Conservation (phyloP, 2,329 filamentous ascomycete genomes). For the Aspergillus vadensis region DNA sequence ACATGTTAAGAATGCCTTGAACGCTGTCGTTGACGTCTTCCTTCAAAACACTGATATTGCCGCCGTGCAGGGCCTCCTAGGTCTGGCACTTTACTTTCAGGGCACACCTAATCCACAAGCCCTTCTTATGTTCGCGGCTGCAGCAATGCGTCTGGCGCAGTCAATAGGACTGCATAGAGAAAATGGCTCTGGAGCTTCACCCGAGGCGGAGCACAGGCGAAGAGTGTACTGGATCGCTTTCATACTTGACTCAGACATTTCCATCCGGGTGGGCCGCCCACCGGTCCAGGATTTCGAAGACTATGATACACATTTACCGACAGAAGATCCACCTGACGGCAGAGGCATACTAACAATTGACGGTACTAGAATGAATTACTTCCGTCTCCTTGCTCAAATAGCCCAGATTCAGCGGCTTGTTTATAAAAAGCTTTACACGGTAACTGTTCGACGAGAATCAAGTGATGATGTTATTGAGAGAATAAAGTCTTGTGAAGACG, state of each 20-base stretch:
- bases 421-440: constrained; percentile 17
- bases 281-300: constrained; percentile 21
- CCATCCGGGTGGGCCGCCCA: constrained; percentile 22
- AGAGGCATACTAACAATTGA: constrained; percentile 15
- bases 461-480: constrained; percentile 3
- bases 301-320: constrained; percentile 19
- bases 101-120: constrained; percentile 26
- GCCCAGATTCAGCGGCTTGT: constrained; percentile 18
- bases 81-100: constrained; percentile 25
- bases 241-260: constrained; percentile 28
- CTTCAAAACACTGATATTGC: constrained; percentile 20
- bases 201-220: constrained; percentile 20
- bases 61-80: constrained; percentile 24
- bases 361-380: constrained; percentile 16
- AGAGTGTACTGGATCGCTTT: constrained; percentile 27
- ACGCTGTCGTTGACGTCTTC: constrained; percentile 21
- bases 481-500: constrained; percentile 15
- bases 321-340: constrained; percentile 10
- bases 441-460: background rate
- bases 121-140: constrained; percentile 25
- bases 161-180: constrained; percentile 26
- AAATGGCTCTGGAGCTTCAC: constrained; percentile 9
- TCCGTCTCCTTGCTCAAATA: constrained; percentile 18
- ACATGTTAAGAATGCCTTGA: constrained; percentile 24
- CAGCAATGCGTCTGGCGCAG: constrained; percentile 25